These are phyloP conservation scores for Papiliotrema laurentii DNA, from an alignment of 1,284 basidiomycete genomes.

Conservation along the genomic window DNA sequence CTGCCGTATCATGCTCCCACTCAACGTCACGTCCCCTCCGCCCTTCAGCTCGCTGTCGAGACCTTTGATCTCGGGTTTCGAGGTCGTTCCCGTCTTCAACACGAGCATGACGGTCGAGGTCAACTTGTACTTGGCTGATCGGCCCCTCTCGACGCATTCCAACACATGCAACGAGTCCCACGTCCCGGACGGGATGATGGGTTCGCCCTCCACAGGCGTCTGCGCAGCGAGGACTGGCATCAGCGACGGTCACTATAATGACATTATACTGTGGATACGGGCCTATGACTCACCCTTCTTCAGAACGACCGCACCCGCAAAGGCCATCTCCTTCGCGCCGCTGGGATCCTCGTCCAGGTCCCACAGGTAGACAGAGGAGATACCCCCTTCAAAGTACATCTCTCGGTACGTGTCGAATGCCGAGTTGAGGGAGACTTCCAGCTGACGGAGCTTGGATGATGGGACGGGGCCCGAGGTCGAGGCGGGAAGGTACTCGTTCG, in stretches of 20 bases:
- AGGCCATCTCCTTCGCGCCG: constrained; percentile 49
- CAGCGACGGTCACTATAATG: not conserved
- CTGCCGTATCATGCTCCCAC: constrained; percentile 96
- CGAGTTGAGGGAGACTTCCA: constrained; percentile 90
- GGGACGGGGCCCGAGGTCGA: constrained; percentile 83
- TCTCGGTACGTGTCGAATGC: constrained; percentile 97
- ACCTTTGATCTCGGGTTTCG: constrained; percentile 37
- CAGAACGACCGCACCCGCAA: constrained; percentile 92
- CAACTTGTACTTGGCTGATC: constrained; percentile 92
- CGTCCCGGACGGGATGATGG: constrained; percentile 46
- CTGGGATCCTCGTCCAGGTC: constrained; percentile 78
- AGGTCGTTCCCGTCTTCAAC: constrained; percentile 59
- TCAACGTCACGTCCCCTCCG: constrained; percentile 74
- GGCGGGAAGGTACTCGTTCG: constrained; percentile 82
- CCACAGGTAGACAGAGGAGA: constrained; percentile 98
- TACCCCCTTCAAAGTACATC: constrained; percentile 96
- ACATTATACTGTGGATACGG: too few species aligned
- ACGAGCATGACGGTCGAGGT: constrained; percentile 98
- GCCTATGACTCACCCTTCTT: constrained; percentile 73
- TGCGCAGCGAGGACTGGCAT: constrained; percentile 35
- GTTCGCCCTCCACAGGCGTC: not conserved
- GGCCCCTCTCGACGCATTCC: constrained; percentile 81
- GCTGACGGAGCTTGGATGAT: constrained; percentile 73
- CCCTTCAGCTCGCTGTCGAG: constrained; percentile 42
- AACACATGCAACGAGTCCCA: constrained; percentile 99